Conservation (phyloP, 1,284 basidiomycete species). For the Vanrija pseudolonga region DNA sequence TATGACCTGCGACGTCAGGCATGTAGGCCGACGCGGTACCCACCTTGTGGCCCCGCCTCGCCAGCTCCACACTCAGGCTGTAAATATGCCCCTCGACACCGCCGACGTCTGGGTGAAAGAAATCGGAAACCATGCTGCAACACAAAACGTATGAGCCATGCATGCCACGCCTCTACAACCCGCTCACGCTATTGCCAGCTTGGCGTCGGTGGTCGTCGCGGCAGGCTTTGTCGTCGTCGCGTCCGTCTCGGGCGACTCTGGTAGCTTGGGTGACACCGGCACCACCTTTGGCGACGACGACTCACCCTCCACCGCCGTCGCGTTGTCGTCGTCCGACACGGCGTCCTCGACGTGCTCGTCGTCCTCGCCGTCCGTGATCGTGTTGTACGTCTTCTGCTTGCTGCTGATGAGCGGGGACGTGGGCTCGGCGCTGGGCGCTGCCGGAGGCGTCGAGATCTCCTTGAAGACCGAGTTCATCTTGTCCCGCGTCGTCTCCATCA, state of each 20-base stretch:
- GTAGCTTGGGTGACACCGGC: slow-evolving; percentile 1
- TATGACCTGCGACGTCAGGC: slow-evolving; percentile 62
- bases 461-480: slow-evolving; percentile 49
- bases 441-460: slow-evolving; percentile 25
- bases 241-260: slow-evolving; percentile 4
- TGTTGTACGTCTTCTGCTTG: slow-evolving; percentile 6
- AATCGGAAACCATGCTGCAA: slow-evolving; percentile 84
- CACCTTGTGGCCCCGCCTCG: slow-evolving; percentile 81
- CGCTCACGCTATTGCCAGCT: slow-evolving; percentile 26
- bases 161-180: slow-evolving; percentile 17
- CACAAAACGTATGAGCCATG: slow-evolving; percentile 26
- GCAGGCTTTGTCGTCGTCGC: slow-evolving; percentile 1
- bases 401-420: background rate
- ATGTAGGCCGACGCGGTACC: slow-evolving; percentile 6
- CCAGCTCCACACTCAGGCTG: slow-evolving; percentile 79
- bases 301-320: background rate
- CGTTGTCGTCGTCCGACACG: too few relatives aligned
- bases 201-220: slow-evolving; percentile 7
- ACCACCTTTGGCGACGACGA: slow-evolving; percentile 1
- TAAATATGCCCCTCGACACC: slow-evolving; percentile 98
- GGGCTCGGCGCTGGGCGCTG: background rate
- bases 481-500: slow-evolving; percentile 49
- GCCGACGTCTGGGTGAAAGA: slow-evolving; percentile 91
- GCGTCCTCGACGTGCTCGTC: background rate
- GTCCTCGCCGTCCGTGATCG: background rate